Conservation (phyloP, 2,329 filamentous ascomycete genomes). For the Colletotrichum chrysophilum region DNA sequence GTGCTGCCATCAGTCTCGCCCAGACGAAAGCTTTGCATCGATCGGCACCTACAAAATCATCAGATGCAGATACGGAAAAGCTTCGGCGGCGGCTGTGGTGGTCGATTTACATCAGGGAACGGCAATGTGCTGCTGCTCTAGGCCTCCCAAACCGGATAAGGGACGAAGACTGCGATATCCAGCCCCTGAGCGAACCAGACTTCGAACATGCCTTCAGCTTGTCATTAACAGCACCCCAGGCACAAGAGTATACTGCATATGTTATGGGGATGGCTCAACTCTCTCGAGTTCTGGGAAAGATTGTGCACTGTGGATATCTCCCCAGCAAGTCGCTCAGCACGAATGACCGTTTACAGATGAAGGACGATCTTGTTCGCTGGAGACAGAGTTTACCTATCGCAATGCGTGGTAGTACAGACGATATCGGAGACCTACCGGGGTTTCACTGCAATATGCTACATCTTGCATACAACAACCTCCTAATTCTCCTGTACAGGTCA, state of each 20-base stretch:
- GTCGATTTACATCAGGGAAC: conserved; percentile 56
- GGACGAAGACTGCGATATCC: conserved; percentile 51
- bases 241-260: not conserved
- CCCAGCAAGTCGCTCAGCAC: not conserved
- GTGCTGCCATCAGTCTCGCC: conserved; percentile 54
- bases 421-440: not conserved
- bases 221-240: not conserved
- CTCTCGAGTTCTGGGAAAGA: not conserved
- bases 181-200: not conserved
- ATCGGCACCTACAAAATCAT: not conserved
- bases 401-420: not conserved
- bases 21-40: conserved; percentile 53
- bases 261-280: not conserved
- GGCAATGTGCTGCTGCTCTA: conserved; percentile 49
- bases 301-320: not conserved
- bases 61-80: conserved; percentile 30
- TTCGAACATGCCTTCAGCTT: not conserved
- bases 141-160: conserved; percentile 52
- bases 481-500: not conserved
- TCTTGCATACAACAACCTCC: not conserved
- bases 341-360: not conserved
- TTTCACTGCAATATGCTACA: not conserved
- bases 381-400: not conserved
- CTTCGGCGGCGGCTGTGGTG: conserved; percentile 56
- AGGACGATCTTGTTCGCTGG: not conserved